Evolutionary conservation across 768 basidiomycete genomes (phyloP).

Genomic region (Russula compacta): DNA sequence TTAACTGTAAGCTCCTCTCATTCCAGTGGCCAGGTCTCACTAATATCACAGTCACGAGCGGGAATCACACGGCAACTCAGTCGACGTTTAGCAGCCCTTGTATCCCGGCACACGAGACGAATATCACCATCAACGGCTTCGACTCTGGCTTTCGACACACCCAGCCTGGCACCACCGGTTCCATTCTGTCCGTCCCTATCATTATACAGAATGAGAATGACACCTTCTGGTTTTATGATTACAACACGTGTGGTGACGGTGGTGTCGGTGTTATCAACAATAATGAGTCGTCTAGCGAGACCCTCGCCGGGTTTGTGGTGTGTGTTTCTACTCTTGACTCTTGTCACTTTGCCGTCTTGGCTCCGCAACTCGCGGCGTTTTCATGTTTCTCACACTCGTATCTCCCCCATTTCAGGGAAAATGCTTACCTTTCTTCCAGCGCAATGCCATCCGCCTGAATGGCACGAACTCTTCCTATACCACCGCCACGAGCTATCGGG

Average conservation of each 20-base stretch:
- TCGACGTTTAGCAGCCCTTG: slow-evolving; percentile 44
- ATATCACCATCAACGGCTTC: slow-evolving; percentile 48
- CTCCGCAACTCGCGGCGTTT: slow-evolving; percentile 8
- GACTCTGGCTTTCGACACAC: slow-evolving; percentile 44
- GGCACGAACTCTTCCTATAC: slow-evolving; percentile 31
- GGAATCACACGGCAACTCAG: slow-evolving; percentile 35
- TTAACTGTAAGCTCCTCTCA: slow-evolving; percentile 40
- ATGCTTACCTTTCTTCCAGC: slow-evolving; percentile 28
- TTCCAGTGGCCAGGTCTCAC: slow-evolving; percentile 28
- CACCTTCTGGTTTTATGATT: slow-evolving; percentile 56
- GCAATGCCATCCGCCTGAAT: slow-evolving; percentile 49
- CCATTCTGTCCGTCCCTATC: slow-evolving; percentile 35
- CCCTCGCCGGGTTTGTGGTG: slow-evolving; percentile 36
- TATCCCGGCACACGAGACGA: slow-evolving; percentile 38
- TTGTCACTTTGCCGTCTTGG: background rate
- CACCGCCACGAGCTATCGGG: background rate
- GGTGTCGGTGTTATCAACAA: slow-evolving; percentile 56
- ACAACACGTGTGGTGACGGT: slow-evolving; percentile 43
- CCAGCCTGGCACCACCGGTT: slow-evolving; percentile 38
- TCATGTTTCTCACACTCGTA: background rate
- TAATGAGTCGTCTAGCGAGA: slow-evolving; percentile 34
- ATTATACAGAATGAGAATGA: slow-evolving; percentile 30
- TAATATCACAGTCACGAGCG: slow-evolving; percentile 35
- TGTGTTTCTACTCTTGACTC: slow-evolving; percentile 15
- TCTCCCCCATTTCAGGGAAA: background rate